These are phyloP conservation scores for Mycena vitilis DNA, from an alignment of 768 basidiomycete genomes.

Conservation along the genomic window DNA sequence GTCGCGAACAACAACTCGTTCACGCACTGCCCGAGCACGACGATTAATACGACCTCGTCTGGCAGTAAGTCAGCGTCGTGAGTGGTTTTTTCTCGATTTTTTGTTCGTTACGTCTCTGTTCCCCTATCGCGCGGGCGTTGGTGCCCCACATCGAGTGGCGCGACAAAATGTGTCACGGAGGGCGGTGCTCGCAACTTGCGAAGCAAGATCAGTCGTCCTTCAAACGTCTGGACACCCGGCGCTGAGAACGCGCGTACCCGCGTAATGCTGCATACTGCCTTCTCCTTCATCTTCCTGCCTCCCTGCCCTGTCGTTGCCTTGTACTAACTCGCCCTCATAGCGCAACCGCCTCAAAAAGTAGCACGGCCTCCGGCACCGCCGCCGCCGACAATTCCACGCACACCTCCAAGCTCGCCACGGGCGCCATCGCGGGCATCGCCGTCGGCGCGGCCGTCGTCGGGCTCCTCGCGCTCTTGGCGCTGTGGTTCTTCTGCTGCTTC, in stretches of 20 bases:
- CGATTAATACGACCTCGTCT: slow-evolving; percentile 23
- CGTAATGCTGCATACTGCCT: too few relatives aligned
- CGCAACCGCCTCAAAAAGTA: slow-evolving; percentile 36
- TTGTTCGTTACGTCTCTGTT: neutral
- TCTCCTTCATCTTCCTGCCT: too few relatives aligned
- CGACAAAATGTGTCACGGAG: too few relatives aligned
- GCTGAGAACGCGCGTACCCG: too few relatives aligned
- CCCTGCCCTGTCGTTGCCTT: slow-evolving; percentile 26
- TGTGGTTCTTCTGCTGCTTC: slow-evolving; percentile 20
- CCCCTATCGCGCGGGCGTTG: too few relatives aligned
- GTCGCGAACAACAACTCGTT: slow-evolving; percentile 33
- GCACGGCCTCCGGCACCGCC: slow-evolving; percentile 36
- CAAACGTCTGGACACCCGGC: too few relatives aligned
- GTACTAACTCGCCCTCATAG: neutral
- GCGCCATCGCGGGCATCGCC: slow-evolving; percentile 34
- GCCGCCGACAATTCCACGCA: neutral
- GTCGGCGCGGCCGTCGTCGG: slow-evolving; percentile 26
- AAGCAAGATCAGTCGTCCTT: too few relatives aligned
- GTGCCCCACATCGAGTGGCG: too few relatives aligned
- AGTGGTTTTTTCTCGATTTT: too few relatives aligned
- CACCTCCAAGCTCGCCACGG: slow-evolving; percentile 10
- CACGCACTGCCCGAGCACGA: slow-evolving; percentile 36
- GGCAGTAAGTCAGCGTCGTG: neutral
- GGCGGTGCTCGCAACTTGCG: too few relatives aligned
- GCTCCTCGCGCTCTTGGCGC: neutral